Percentiles rank a stretch among this genome's conserved stretches.
phyloP scores from a whole-genome alignment of 1,284 basidiomycete genomes.

The Melampsora allii-populina region DNA sequence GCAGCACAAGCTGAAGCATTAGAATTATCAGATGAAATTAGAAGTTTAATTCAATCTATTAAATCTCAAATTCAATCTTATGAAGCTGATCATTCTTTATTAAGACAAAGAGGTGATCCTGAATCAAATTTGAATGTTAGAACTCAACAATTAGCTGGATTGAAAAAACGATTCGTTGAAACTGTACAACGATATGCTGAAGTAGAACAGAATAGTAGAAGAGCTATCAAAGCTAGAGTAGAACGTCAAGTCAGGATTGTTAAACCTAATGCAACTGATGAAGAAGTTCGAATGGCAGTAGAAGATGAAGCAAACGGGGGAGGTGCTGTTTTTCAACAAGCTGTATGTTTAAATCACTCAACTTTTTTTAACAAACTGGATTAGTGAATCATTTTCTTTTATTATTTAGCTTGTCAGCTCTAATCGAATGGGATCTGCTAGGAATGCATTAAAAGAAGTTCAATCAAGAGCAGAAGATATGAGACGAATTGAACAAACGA shows the following conservation, averaged over 20 bases:
- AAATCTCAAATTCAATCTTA: constrained; percentile 31
- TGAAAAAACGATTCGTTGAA: constrained; percentile 56
- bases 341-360: neutral
- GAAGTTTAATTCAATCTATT: too few species aligned
- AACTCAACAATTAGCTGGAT: constrained; percentile 61
- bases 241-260: constrained; percentile 53
- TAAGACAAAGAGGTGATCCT: constrained; percentile 30
- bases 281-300: constrained; percentile 52
- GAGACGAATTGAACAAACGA: constrained; percentile 52
- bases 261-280: constrained; percentile 52
- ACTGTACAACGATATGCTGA: constrained; percentile 55
- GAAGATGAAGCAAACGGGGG: constrained; percentile 51
- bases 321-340: constrained; percentile 40
- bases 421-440: constrained; percentile 53
- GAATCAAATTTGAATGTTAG: constrained; percentile 17
- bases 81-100: constrained; percentile 29
- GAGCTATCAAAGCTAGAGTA: constrained; percentile 45
- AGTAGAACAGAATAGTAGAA: constrained; percentile 22
- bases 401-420: constrained; percentile 51
- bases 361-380: neutral
- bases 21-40: constrained; percentile 13
- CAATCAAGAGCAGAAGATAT: constrained; percentile 53
- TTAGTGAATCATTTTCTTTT: constrained; percentile 47
- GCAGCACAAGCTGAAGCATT: neutral
- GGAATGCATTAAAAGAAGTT: constrained; percentile 52